A percentile compares a stretch with the other conserved stretches of the same genome.
These are phyloP conservation scores for Musa schizocarpa DNA, from an alignment of 176 grass and related monocot genomes.

Conservation along the genomic window DNA sequence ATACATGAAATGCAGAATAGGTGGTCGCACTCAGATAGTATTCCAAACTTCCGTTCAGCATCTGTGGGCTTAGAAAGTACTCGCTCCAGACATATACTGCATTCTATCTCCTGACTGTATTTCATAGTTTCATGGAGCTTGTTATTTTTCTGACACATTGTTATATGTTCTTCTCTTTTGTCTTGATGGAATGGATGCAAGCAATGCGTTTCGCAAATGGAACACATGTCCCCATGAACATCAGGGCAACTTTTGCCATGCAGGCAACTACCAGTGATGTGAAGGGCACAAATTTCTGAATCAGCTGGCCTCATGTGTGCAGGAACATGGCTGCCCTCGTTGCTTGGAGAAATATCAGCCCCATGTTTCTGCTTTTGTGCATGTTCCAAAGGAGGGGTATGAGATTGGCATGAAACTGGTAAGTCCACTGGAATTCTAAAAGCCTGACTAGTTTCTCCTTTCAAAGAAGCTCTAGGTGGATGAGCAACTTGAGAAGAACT, in stretches of 20 bases:
- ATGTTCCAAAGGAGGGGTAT: not conserved
- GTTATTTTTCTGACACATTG: conserved; percentile 55
- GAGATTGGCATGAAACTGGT: not conserved
- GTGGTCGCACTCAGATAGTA: conserved; percentile 78
- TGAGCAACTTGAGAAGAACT: conserved; percentile 24
- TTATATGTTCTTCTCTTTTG: conserved; percentile 47
- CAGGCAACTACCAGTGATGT: conserved; percentile 56
- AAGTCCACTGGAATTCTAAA: conserved; percentile 14
- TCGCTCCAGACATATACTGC: conserved; percentile 69
- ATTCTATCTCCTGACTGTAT: conserved; percentile 72
- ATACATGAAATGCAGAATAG: conserved; percentile 81
- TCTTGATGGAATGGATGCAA: conserved; percentile 43
- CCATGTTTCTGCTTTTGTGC: conserved; percentile 16
- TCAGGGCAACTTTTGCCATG: conserved; percentile 52
- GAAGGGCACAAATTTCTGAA: conserved; percentile 55
- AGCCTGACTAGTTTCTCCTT: not conserved
- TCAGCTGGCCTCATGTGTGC: conserved; percentile 29
- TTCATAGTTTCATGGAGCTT: conserved; percentile 44
- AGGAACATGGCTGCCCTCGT: conserved; percentile 18
- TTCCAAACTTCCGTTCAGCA: conserved; percentile 66
- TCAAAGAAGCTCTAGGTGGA: not conserved
- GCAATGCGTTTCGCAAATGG: conserved; percentile 48
- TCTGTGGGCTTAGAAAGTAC: conserved; percentile 60
- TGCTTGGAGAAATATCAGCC: conserved; percentile 10
- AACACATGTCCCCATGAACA: conserved; percentile 52